phyloP scores from a whole-genome alignment of 2,329 filamentous ascomycete genomes.

The Fusarium sp. region DNA sequence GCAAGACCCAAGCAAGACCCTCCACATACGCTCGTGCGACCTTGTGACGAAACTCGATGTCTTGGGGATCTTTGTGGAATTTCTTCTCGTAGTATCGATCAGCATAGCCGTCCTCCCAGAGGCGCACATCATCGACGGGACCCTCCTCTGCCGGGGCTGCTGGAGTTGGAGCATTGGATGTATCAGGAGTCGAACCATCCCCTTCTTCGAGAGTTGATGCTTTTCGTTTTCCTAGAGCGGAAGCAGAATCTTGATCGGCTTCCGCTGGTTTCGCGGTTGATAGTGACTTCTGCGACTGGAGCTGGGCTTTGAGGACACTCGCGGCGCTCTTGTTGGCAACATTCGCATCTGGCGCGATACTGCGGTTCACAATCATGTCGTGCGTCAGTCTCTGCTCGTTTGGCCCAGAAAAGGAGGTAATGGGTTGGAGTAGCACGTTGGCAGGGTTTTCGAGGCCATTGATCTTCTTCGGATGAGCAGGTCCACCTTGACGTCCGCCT shows the following conservation, averaged over 20 bases:
- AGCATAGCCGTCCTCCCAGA: constrained; percentile 96
- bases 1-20: constrained; percentile 91
- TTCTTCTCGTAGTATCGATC: constrained; percentile 98
- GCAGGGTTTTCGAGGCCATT: constrained; percentile 50
- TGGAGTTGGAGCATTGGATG: constrained; percentile 58
- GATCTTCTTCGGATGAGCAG: constrained; percentile 29
- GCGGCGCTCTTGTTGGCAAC: constrained; percentile 94
- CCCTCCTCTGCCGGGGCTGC: constrained; percentile 66
- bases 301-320: constrained; percentile 82
- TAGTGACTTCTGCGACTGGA: constrained; percentile 60
- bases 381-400: constrained; percentile 72
- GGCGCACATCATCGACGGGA: constrained; percentile 80
- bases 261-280: constrained; percentile 28
- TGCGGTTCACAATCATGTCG: constrained; percentile 85
- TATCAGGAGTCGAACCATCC: constrained; percentile 67
- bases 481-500: constrained; percentile 32
- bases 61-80: constrained; percentile 83
- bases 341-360: constrained; percentile 73
- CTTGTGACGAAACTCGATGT: constrained; percentile 86
- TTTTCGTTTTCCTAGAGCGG: constrained; percentile 79
- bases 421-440: constrained; percentile 49
- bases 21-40: constrained; percentile 94
- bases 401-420: constrained; percentile 63
- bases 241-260: constrained; percentile 53
- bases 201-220: constrained; percentile 73